Percentiles rank a stretch among this genome's conserved stretches.
These are phyloP conservation scores for Tetrahymena elliotti DNA, from an alignment of 73 alveolate genomes.

Conservation along the genomic window DNA sequence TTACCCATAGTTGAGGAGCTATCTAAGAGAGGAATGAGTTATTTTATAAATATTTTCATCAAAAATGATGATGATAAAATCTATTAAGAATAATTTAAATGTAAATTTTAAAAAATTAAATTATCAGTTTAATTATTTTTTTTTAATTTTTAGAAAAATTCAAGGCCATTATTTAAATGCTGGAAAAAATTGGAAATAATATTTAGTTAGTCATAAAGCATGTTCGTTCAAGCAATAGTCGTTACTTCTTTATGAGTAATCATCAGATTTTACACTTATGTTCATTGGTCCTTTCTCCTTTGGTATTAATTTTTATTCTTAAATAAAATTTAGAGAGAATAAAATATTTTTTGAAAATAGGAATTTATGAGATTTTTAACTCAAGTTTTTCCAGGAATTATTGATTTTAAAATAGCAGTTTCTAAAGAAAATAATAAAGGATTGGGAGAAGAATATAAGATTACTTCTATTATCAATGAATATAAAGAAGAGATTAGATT, in stretches of 20 bases:
- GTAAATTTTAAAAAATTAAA: neutral
- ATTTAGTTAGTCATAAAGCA: neutral
- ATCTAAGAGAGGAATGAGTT: neutral
- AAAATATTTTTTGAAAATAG: neutral
- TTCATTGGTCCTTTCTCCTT: neutral
- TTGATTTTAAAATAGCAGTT: neutral
- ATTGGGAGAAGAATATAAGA: neutral
- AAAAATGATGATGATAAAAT: neutral
- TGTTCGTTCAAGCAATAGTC: neutral
- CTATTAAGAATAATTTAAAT: neutral
- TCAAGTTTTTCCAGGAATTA: neutral
- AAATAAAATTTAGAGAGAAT: no score
- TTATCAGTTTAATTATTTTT: neutral
- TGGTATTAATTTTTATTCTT: neutral
- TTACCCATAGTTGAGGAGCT: neutral
- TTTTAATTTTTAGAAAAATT: neutral
- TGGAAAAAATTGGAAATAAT: neutral
- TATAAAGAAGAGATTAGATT: neutral
- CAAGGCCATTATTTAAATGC: neutral
- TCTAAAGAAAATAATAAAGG: neutral
- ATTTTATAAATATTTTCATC: neutral
- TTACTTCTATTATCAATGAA: neutral
- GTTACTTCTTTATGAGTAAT: neutral
- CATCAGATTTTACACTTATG: neutral
- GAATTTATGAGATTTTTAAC: neutral